Conservation (phyloP, 768 basidiomycete genomes). For the Myochromella boudieri region DNA sequence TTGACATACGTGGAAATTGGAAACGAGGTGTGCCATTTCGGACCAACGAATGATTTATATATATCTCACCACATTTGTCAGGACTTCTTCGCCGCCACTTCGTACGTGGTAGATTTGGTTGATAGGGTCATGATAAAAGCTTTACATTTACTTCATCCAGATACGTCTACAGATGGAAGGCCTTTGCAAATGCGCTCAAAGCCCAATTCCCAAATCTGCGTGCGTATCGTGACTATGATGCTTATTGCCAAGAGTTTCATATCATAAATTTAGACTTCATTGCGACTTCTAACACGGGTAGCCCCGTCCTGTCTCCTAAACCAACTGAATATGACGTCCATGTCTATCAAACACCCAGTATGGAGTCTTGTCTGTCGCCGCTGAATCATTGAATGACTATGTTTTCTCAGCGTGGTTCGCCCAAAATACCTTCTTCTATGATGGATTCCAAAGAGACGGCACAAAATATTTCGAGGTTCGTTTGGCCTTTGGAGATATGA, state of each 20-base stretch:
- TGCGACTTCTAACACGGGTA: conserved; percentile 40
- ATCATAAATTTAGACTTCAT: conserved; percentile 41
- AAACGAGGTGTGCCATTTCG: conserved; percentile 44
- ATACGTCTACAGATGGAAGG: conserved; percentile 48
- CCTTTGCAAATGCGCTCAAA: conserved; percentile 39
- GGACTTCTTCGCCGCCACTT: conserved; percentile 22
- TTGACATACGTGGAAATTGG: conserved; percentile 57
- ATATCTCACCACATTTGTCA: too few species aligned
- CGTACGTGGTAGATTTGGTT: too few species aligned
- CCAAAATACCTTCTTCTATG: conserved; percentile 34
- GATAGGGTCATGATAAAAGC: too few species aligned
- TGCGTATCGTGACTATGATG: conserved; percentile 18
- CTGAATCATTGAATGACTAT: neutral
- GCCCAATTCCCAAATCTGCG: conserved; percentile 47
- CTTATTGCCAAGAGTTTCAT: neutral
- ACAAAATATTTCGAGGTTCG: conserved; percentile 48
- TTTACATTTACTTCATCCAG: conserved; percentile 24
- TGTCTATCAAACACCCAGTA: conserved; percentile 54
- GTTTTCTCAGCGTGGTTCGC: conserved; percentile 32
- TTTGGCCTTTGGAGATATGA: too few species aligned
- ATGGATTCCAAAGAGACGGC: conserved; percentile 42
- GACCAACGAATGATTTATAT: too few species aligned
- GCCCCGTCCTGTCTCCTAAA: conserved; percentile 41
- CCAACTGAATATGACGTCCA: conserved; percentile 53
- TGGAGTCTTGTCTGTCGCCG: conserved; percentile 8